A percentile compares a stretch with the other conserved stretches of the same genome.
Evolutionary conservation across 139 green algal genomes (phyloP).

Genomic region (Ettlia oleoabundans): DNA sequence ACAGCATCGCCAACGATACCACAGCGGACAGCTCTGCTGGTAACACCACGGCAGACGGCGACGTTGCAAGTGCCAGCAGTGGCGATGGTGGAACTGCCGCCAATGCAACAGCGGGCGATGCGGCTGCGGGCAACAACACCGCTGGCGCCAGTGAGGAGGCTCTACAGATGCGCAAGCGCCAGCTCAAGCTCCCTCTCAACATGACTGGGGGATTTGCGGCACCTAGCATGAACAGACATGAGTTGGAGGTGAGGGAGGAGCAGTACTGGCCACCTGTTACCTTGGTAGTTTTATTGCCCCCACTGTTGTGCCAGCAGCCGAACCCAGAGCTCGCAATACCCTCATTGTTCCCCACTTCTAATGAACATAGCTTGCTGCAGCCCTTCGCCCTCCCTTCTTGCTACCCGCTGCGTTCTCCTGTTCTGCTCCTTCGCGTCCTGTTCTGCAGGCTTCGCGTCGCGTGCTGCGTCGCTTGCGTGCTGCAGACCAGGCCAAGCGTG

Average conservation of each 20-base stretch:
- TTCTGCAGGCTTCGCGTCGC: conserved; percentile 10
- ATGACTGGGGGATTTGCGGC: conserved; percentile 26
- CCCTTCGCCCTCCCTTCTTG: no score
- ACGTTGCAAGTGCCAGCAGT: not conserved
- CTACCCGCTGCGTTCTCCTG: no score
- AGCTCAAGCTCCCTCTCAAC: conserved; percentile 46
- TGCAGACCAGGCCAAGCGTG: conserved; percentile 67
- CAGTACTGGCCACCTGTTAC: no score
- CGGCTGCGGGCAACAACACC: not conserved
- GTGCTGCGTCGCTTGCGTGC: conserved; percentile 44
- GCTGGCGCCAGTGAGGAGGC: conserved; percentile 15
- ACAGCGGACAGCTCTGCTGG: not conserved
- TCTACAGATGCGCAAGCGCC: conserved; percentile 41
- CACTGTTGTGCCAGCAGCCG: no score
- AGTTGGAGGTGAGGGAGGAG: conserved; percentile 38
- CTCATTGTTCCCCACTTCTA: no score
- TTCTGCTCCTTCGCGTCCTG: no score
- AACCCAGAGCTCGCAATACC: no score
- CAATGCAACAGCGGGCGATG: not conserved
- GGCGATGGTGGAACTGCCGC: not conserved
- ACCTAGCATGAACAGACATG: conserved; percentile 29
- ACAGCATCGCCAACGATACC: conserved; percentile 21
- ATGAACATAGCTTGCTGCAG: no score
- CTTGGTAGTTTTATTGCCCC: no score
- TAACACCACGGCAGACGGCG: not conserved